Evolutionary conservation across 2,329 filamentous ascomycete genomes (phyloP).

Genomic region (Rosellinia necatrix): DNA sequence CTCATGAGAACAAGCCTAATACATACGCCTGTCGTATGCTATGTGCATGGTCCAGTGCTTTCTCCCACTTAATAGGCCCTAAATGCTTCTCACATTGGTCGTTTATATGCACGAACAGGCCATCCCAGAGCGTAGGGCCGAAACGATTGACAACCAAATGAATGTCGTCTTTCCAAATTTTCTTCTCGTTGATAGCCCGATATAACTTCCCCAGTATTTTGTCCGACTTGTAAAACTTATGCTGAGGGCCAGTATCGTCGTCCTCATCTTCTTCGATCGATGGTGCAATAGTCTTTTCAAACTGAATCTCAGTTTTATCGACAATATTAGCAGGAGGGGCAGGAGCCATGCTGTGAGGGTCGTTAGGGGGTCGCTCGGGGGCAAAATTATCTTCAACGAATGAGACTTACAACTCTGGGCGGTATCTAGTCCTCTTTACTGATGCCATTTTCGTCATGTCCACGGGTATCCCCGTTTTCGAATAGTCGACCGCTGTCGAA

Average conservation of each 20-base stretch:
- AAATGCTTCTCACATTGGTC: conserved; percentile 37
- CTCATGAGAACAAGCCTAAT: not conserved
- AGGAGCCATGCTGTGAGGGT: conserved; percentile 48
- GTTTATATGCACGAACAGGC: conserved; percentile 42
- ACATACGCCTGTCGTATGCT: conserved; percentile 53
- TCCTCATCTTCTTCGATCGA: conserved; percentile 50
- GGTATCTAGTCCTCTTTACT: conserved; percentile 41
- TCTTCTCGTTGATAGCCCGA: conserved; percentile 71
- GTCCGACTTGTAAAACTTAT: conserved; percentile 67
- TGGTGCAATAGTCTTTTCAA: conserved; percentile 41
- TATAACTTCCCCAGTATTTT: conserved; percentile 75
- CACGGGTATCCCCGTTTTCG: conserved; percentile 71
- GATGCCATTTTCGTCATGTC: conserved; percentile 50
- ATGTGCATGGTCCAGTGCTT: conserved; percentile 45
- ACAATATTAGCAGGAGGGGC: conserved; percentile 51
- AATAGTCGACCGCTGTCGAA: conserved; percentile 75
- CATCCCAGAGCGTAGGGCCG: conserved; percentile 50
- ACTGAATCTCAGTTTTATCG: conserved; percentile 49
- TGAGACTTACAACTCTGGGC: conserved; percentile 60
- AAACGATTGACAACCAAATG: conserved; percentile 36
- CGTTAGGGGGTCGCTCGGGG: not conserved
- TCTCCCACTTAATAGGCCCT: conserved; percentile 43
- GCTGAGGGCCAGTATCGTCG: conserved; percentile 49
- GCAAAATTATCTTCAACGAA: not conserved
- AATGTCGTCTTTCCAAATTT: conserved; percentile 63